Percentiles rank a stretch among this genome's conserved stretches.
These are phyloP conservation scores for Melocanna baccifera DNA, from an alignment of 176 grass and related monocot species.

Conservation along the genomic window DNA sequence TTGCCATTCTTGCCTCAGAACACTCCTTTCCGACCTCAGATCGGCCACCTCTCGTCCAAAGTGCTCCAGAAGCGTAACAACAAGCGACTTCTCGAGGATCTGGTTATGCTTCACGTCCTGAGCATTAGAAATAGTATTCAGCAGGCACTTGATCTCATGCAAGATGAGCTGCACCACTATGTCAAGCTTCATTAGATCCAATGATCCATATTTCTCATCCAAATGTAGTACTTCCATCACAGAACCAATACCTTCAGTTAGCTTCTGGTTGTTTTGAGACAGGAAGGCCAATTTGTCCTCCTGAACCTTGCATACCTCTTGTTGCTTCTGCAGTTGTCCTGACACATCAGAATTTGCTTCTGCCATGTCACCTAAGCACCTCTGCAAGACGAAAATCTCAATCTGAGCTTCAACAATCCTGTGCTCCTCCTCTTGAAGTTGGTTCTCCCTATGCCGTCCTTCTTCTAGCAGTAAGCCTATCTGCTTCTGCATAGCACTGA, in stretches of 20 bases:
- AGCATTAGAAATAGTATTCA: slow-evolving; percentile 73
- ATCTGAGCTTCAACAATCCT: slow-evolving; percentile 58
- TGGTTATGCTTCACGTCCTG: slow-evolving; percentile 82
- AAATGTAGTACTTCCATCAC: slow-evolving; percentile 70
- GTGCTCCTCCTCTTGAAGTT: slow-evolving; percentile 63
- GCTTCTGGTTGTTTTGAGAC: slow-evolving; percentile 49
- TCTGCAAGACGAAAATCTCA: slow-evolving; percentile 76
- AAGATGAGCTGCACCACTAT: slow-evolving; percentile 89
- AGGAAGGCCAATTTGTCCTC: slow-evolving; percentile 38
- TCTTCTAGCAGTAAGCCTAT: slow-evolving; percentile 51
- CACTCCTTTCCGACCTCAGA: slow-evolving; percentile 68
- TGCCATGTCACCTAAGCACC: slow-evolving; percentile 65
- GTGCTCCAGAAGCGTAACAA: slow-evolving; percentile 86
- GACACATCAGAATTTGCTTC: slow-evolving; percentile 51
- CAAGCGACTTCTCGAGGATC: slow-evolving; percentile 83
- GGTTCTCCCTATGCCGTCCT: slow-evolving; percentile 42
- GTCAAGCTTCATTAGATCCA: slow-evolving; percentile 76
- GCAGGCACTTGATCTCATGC: slow-evolving; percentile 69
- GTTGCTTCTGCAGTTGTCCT: slow-evolving; percentile 36
- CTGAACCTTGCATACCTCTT: slow-evolving; percentile 31
- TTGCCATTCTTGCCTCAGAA: slow-evolving; percentile 59
- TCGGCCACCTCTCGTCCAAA: slow-evolving; percentile 83
- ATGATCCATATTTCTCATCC: slow-evolving; percentile 70
- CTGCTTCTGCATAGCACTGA: slow-evolving; percentile 48
- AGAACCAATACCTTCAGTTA: slow-evolving; percentile 61